Evolutionary conservation across 805 yeast genomes (phyloP).

Genomic region (Kazachstania psychrophila): DNA sequence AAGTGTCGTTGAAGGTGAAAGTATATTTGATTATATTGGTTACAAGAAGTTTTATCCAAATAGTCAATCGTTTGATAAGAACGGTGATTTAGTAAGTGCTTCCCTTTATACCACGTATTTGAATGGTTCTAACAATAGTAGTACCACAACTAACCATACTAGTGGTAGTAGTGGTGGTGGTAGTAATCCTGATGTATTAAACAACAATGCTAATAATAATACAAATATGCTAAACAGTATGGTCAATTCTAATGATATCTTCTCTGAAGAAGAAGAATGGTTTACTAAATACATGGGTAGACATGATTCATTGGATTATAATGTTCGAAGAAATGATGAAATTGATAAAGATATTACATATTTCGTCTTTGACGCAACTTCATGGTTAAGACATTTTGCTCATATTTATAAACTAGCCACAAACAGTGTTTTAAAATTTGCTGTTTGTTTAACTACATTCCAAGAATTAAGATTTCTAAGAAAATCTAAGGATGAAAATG

Average conservation of each 20-base stretch:
- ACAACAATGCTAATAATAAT: background rate
- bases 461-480: constrained; percentile 67
- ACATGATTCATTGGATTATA: constrained; percentile 1
- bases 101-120: constrained; percentile 27
- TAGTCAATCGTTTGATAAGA: constrained; percentile 25
- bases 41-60: constrained; percentile 24
- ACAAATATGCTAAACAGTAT: background rate
- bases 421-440: constrained; percentile 47
- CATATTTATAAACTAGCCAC: constrained; percentile 60
- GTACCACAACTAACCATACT: background rate
- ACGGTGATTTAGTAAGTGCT: constrained; percentile 28
- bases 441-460: constrained; percentile 66
- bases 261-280: constrained; percentile 10
- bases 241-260: background rate
- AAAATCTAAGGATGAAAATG: constrained; percentile 60
- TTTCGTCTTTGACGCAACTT: constrained; percentile 65
- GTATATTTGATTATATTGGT: constrained; percentile 27
- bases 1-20: constrained; percentile 22
- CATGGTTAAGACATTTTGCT: constrained; percentile 77
- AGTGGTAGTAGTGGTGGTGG: background rate
- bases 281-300: constrained; percentile 18
- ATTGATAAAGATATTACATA: constrained; percentile 50
- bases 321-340: constrained; percentile 2
- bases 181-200: background rate
- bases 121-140: constrained; percentile 6